phyloP scores from a whole-genome alignment of 176 grass and related monocot genomes.

The Carex parvula region DNA sequence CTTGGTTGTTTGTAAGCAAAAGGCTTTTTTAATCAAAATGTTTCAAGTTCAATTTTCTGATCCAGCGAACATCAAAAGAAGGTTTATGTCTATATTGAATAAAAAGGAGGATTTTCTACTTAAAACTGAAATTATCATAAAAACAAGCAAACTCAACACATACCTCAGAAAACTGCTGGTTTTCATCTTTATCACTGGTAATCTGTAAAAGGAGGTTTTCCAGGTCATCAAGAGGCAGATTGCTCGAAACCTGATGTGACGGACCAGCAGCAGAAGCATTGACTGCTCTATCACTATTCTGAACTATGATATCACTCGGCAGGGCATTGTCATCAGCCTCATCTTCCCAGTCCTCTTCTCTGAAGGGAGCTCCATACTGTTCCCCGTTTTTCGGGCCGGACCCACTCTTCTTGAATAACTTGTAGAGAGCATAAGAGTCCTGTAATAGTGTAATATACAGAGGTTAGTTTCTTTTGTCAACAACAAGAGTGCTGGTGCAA shows the following conservation, averaged over 20 bases:
- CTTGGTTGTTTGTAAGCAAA: neutral
- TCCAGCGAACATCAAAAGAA: neutral
- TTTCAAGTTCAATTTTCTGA: constrained; percentile 6
- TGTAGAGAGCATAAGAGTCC: constrained; percentile 73
- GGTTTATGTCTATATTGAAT: too few species aligned
- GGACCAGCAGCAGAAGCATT: constrained; percentile 1
- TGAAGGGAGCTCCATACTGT: constrained; percentile 88
- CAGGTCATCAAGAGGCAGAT: constrained; percentile 42
- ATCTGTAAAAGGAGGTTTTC: constrained; percentile 55
- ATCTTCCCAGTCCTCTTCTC: constrained; percentile 84
- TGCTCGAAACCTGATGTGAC: neutral
- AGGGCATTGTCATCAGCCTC: constrained; percentile 24
- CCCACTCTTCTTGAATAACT: constrained; percentile 93
- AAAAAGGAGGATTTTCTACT: neutral
- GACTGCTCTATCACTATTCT: neutral
- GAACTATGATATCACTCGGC: neutral
- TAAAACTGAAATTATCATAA: neutral
- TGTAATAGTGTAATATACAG: constrained; percentile 38
- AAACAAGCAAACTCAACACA: neutral
- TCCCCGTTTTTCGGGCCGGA: constrained; percentile 89
- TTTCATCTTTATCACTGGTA: constrained; percentile 36
- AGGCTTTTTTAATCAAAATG: neutral
- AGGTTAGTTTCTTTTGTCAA: neutral
- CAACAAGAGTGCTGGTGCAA: neutral
- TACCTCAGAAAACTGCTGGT: constrained; percentile 18